Percentiles rank a stretch among this genome's conserved stretches.
These are phyloP conservation scores for Aspergillus eucalypticola DNA, from an alignment of 2,329 filamentous ascomycete genomes.

Conservation along the genomic window DNA sequence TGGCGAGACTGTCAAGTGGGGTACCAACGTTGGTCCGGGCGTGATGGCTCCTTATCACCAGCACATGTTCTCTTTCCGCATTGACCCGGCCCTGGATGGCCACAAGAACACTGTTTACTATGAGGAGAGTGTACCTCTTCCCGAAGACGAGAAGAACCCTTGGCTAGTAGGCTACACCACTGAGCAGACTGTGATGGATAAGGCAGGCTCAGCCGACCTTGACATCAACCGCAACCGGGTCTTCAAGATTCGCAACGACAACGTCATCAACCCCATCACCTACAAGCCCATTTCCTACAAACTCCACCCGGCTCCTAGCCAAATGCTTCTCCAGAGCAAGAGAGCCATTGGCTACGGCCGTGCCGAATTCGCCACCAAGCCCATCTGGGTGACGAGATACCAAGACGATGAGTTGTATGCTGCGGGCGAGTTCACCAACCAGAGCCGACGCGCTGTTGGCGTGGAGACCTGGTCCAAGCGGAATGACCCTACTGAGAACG, in stretches of 20 bases:
- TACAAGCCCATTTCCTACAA: constrained; percentile 59
- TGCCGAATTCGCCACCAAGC: constrained; percentile 57
- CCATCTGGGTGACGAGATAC: constrained; percentile 59
- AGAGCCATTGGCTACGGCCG: constrained; percentile 51
- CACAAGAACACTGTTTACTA: constrained; percentile 58
- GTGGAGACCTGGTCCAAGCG: constrained; percentile 55
- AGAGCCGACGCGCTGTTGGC: constrained; percentile 55
- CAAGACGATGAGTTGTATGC: constrained; percentile 55
- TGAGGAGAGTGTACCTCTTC: constrained; percentile 62
- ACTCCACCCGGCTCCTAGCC: constrained; percentile 57
- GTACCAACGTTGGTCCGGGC: constrained; percentile 68
- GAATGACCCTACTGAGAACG: constrained; percentile 51
- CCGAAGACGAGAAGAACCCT: constrained; percentile 54
- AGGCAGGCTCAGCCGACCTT: constrained; percentile 52
- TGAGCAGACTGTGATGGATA: constrained; percentile 49
- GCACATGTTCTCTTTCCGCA: constrained; percentile 70
- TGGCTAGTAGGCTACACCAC: constrained; percentile 55
- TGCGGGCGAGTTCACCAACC: constrained; percentile 59
- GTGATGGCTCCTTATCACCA: constrained; percentile 72
- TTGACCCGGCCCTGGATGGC: constrained; percentile 64
- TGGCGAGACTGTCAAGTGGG: constrained; percentile 64
- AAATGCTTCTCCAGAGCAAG: constrained; percentile 57
- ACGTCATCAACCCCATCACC: constrained; percentile 55
- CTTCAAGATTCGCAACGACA: constrained; percentile 61
- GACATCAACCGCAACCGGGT: constrained; percentile 51